Conservation (phyloP, 495 filamentous ascomycete genomes). For the Penicillium lividum region DNA sequence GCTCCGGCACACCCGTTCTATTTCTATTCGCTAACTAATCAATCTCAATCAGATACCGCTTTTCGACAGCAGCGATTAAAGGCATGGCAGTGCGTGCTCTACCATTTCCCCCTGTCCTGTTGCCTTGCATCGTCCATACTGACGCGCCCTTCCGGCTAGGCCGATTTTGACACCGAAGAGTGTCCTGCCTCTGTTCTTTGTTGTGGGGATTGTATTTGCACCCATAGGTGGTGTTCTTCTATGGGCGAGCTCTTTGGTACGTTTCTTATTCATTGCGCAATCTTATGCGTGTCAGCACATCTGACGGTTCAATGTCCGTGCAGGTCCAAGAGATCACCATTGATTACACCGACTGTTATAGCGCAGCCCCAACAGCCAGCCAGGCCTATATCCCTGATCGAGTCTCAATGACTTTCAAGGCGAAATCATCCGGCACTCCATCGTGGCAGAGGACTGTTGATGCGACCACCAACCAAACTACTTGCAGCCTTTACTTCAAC, state of each 20-base stretch:
- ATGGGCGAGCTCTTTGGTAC: slow-evolving; percentile 76
- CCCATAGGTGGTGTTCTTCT: slow-evolving; percentile 82
- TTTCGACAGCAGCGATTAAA: slow-evolving; percentile 91
- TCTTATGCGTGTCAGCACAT: background rate
- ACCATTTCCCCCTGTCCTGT: background rate
- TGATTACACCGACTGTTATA: slow-evolving; percentile 80
- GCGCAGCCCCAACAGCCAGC: slow-evolving; percentile 43
- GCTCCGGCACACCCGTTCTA: background rate
- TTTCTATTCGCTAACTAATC: slow-evolving; percentile 2
- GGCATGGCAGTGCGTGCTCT: slow-evolving; percentile 80
- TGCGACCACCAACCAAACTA: slow-evolving; percentile 20
- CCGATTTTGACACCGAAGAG: slow-evolving; percentile 93
- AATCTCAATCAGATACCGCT: slow-evolving; percentile 68
- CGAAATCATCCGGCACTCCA: slow-evolving; percentile 29
- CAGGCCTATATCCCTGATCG: slow-evolving; percentile 47
- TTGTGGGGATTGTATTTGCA: slow-evolving; percentile 81
- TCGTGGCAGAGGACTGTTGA: slow-evolving; percentile 24
- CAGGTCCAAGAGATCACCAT: slow-evolving; percentile 89
- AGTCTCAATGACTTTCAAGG: slow-evolving; percentile 67
- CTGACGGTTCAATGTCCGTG: slow-evolving; percentile 6
- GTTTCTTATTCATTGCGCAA: slow-evolving; percentile 3
- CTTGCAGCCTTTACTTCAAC: slow-evolving; percentile 72
- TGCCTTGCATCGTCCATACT: background rate
- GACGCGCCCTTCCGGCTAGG: slow-evolving; percentile 42
- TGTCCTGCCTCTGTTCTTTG: slow-evolving; percentile 86